phyloP scores from a whole-genome alignment of 1,284 basidiomycete species.

The Ustilago bromivora region DNA sequence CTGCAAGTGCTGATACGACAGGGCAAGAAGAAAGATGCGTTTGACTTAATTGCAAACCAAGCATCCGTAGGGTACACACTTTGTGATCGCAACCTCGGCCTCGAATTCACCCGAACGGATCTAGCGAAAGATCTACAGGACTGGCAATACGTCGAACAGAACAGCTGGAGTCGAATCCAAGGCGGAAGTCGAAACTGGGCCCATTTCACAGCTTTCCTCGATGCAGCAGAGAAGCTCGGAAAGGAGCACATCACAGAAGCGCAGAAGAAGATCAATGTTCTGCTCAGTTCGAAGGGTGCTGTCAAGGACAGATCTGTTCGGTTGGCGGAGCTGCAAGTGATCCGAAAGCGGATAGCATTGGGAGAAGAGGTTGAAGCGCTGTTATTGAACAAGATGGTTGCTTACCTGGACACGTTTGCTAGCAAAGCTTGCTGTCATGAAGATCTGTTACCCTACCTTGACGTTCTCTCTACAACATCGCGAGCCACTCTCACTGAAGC shows the following conservation, averaged over 20 bases:
- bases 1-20: slow-evolving; percentile 79
- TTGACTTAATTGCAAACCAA: slow-evolving; percentile 75
- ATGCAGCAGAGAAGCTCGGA: slow-evolving; percentile 42
- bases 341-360: slow-evolving; percentile 5
- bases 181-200: slow-evolving; percentile 49
- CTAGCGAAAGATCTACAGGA: slow-evolving; percentile 40
- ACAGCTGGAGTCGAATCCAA: slow-evolving; percentile 73
- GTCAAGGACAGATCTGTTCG: slow-evolving; percentile 76
- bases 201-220: slow-evolving; percentile 28
- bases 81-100: slow-evolving; percentile 78
- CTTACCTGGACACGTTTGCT: slow-evolving; percentile 80
- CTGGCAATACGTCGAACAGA: slow-evolving; percentile 75
- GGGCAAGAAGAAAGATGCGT: slow-evolving; percentile 72
- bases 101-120: slow-evolving; percentile 73
- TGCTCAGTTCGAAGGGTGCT: slow-evolving; percentile 76
- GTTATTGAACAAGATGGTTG: slow-evolving; percentile 28
- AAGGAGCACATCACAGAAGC: slow-evolving; percentile 27
- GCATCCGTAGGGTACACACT: slow-evolving; percentile 74
- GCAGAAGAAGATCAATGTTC: slow-evolving; percentile 31
- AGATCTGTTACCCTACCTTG: slow-evolving; percentile 78
- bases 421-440: slow-evolving; percentile 87
- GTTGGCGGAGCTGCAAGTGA: slow-evolving; percentile 75
- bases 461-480: slow-evolving; percentile 72
- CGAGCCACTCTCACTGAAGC: slow-evolving; percentile 30
- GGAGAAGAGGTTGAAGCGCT: slow-evolving; percentile 12